phyloP scores from a whole-genome alignment of 371 early-diverging fungal species.

The Blastocladiella emersonii region DNA sequence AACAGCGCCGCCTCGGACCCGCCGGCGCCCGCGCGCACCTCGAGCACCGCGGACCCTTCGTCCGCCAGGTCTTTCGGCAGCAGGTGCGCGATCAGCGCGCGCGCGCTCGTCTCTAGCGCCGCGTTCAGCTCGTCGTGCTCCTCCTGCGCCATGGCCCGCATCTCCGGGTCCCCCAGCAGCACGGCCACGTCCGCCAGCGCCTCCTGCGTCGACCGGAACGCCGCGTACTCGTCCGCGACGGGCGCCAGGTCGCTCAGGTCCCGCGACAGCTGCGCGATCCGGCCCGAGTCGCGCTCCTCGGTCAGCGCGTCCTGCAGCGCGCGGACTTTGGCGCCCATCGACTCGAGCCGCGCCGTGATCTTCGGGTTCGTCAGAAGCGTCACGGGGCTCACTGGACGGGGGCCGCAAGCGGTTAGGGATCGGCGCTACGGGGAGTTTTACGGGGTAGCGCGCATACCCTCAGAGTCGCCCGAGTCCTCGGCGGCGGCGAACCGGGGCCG shows the following conservation, averaged over 20 bases:
- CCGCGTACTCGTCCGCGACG: neutral
- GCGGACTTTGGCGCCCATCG: neutral
- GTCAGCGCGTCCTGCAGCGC: neutral
- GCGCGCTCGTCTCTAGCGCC: conserved; percentile 7
- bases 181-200: neutral
- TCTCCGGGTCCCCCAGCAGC: conserved; percentile 11
- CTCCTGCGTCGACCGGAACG: neutral
- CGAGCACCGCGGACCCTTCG: conserved; percentile 56
- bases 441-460: no score
- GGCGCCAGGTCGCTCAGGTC: neutral
- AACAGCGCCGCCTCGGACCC: conserved; percentile 75
- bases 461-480: no score
- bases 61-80: conserved; percentile 51
- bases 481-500: no score
- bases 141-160: conserved; percentile 15
- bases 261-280: neutral
- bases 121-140: conserved; percentile 8
- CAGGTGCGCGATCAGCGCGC: conserved; percentile 19
- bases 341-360: neutral
- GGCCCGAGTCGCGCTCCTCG: neutral
- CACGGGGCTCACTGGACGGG: neutral
- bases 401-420: no score
- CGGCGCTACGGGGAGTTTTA: no score
- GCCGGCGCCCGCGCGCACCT: conserved; percentile 65
- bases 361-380: neutral